These are phyloP conservation scores for Dactylellina haptotyla DNA, from an alignment of 2,329 filamentous ascomycete species.

Conservation along the genomic window DNA sequence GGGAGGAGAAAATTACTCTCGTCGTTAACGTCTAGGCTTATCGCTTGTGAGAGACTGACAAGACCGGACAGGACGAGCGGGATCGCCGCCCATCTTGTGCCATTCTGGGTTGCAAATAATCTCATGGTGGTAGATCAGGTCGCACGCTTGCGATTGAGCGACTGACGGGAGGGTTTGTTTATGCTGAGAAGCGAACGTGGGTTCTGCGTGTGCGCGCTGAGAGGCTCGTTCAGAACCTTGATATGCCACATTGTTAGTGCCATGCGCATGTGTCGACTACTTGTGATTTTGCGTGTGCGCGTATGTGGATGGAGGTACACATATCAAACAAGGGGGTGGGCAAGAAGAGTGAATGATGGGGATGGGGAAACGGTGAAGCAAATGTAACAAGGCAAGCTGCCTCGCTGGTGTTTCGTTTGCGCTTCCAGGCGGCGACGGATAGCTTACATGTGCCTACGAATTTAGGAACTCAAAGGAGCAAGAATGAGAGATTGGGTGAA, in stretches of 20 bases:
- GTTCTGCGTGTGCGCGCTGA: no score
- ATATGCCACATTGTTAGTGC: neutral
- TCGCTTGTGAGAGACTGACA: slow-evolving; percentile 23
- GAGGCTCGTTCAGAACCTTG: neutral
- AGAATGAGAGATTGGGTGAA: slow-evolving; percentile 8
- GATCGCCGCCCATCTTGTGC: slow-evolving; percentile 31
- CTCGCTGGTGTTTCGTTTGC: no score
- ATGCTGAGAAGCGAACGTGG: neutral
- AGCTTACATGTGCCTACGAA: neutral
- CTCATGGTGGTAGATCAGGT: slow-evolving; percentile 28
- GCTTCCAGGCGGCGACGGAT: neutral
- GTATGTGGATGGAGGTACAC: no score
- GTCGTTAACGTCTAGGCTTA: slow-evolving; percentile 36
- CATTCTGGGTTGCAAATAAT: slow-evolving; percentile 20
- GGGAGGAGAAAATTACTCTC: slow-evolving; percentile 54
- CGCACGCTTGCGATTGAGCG: slow-evolving; percentile 3
- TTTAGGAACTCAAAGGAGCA: neutral
- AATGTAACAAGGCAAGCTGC: no score
- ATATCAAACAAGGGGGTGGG: no score
- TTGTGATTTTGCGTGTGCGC: neutral
- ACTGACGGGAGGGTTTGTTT: neutral
- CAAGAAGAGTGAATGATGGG: no score
- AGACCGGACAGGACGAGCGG: slow-evolving; percentile 28
- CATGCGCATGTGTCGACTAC: neutral
- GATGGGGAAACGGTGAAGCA: no score